A percentile compares a stretch with the other conserved stretches of the same genome.
These are phyloP conservation scores for Colletotrichum siamense DNA, from an alignment of 2,329 filamentous ascomycete species.

Conservation along the genomic window DNA sequence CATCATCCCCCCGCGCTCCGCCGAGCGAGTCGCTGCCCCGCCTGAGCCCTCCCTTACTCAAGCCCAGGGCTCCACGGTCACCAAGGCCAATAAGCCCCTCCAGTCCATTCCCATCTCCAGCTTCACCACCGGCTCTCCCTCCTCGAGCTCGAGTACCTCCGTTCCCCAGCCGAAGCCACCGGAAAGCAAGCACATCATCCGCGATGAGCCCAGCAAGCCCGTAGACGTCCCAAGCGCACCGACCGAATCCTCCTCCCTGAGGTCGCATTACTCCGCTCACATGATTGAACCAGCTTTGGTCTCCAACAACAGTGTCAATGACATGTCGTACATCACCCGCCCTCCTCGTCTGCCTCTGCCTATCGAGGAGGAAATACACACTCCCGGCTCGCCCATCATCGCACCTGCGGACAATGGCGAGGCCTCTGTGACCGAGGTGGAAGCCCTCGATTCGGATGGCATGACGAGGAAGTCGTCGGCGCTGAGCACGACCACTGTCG, in stretches of 20 bases:
- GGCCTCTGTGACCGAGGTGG: constrained; percentile 57
- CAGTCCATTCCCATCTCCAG: constrained; percentile 56
- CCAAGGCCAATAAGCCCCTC: constrained; percentile 50
- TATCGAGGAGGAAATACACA: constrained; percentile 90
- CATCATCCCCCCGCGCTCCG: constrained; percentile 60
- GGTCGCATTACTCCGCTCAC: constrained; percentile 41
- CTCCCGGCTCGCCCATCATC: constrained; percentile 88
- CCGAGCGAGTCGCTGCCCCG: constrained; percentile 62
- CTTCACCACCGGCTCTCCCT: constrained; percentile 51
- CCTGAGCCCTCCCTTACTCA: constrained; percentile 68
- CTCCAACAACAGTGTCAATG: constrained; percentile 63
- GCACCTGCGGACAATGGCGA: constrained; percentile 71
- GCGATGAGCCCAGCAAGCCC: constrained; percentile 56
- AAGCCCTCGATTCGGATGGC: constrained; percentile 53
- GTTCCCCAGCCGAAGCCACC: constrained; percentile 24
- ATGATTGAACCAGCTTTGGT: constrained; percentile 49
- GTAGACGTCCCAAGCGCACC: constrained; percentile 58
- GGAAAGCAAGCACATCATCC: constrained; percentile 27
- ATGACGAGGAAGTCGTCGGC: constrained; percentile 62
- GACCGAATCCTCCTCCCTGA: constrained; percentile 38
- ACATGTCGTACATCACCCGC: constrained; percentile 68
- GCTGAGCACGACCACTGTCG: constrained; percentile 68
- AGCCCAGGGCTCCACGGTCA: constrained; percentile 61
- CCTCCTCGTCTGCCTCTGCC: constrained; percentile 90
- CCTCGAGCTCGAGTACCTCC: constrained; percentile 23